Percentiles rank a stretch among this genome's conserved stretches.
Evolutionary conservation across 2,329 filamentous ascomycete species (phyloP).

Genomic region (Sporothrix sp.): DNA sequence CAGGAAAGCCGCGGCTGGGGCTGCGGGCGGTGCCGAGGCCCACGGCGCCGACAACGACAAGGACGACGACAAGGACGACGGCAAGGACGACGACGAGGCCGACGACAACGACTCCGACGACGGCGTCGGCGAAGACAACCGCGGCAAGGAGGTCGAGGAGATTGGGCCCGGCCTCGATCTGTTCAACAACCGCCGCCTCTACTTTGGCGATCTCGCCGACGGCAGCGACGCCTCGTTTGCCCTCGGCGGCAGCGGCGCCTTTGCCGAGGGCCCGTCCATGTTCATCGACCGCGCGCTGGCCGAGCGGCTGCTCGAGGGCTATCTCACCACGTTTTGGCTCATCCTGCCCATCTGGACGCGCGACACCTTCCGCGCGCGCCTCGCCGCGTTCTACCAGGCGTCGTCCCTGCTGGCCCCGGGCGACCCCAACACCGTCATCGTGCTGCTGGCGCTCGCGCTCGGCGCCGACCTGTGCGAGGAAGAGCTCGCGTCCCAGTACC

Average conservation of each 20-base stretch:
- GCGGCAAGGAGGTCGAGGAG: conserved; percentile 14
- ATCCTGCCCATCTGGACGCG: conserved; percentile 16
- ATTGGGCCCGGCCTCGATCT: conserved; percentile 17
- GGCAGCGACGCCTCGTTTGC: neutral
- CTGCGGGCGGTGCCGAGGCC: too few relatives aligned
- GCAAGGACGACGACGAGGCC: neutral
- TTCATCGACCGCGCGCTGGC: conserved; percentile 14
- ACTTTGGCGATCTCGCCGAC: conserved; percentile 17
- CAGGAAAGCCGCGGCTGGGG: neutral
- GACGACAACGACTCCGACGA: neutral
- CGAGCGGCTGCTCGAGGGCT: conserved; percentile 12
- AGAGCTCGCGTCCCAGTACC: conserved; percentile 13
- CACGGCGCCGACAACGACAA: neutral
- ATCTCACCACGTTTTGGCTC: conserved; percentile 15
- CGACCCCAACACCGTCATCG: conserved; percentile 13
- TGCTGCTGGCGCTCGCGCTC: conserved; percentile 13
- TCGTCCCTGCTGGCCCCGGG: neutral
- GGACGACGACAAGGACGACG: neutral
- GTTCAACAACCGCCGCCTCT: conserved; percentile 17
- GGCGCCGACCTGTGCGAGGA: conserved; percentile 15
- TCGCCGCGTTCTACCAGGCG: conserved; percentile 10
- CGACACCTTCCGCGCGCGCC: conserved; percentile 11
- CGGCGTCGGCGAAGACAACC: neutral
- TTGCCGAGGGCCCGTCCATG: conserved; percentile 9
- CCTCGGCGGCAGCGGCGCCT: conserved; percentile 2